phyloP scores from a whole-genome alignment of 164 flowering plant genomes.

The Vitis rotundifolia region DNA sequence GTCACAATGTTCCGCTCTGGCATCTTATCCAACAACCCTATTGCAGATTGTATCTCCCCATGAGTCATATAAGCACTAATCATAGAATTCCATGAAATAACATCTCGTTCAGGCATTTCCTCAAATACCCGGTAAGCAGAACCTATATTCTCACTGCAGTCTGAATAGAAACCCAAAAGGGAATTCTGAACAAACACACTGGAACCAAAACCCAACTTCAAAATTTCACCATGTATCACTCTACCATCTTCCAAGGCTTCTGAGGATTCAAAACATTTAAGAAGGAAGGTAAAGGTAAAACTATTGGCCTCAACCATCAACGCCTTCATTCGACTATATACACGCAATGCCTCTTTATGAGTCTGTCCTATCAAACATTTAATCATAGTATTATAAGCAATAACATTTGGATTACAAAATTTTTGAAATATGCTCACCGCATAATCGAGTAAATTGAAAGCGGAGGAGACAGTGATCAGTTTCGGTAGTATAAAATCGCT shows the following conservation, averaged over 20 bases:
- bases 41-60: conserved; percentile 28
- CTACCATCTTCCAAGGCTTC: conserved; percentile 27
- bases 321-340: conserved; percentile 36
- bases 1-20: conserved; percentile 37
- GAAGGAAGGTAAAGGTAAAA: conserved; percentile 45
- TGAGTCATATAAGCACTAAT: conserved; percentile 34
- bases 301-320: conserved; percentile 25
- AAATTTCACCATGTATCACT: conserved; percentile 34
- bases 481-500: conserved; percentile 30
- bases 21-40: conserved; percentile 39
- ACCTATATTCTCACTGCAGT: conserved; percentile 27
- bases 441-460: conserved; percentile 25
- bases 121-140: conserved; percentile 31
- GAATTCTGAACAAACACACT: conserved; percentile 46
- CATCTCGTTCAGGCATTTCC: conserved; percentile 42
- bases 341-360: conserved; percentile 25
- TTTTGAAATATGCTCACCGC: conserved; percentile 24
- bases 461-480: conserved; percentile 37
- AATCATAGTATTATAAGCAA: conserved; percentile 42
- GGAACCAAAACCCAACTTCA: conserved; percentile 40
- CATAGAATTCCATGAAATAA: conserved; percentile 46
- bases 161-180: conserved; percentile 41
- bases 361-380: conserved; percentile 28
- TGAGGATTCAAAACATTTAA: conserved; percentile 30
- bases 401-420: conserved; percentile 22